phyloP scores from a whole-genome alignment of 2,329 filamentous ascomycete genomes.

The Nemania diffusa region DNA sequence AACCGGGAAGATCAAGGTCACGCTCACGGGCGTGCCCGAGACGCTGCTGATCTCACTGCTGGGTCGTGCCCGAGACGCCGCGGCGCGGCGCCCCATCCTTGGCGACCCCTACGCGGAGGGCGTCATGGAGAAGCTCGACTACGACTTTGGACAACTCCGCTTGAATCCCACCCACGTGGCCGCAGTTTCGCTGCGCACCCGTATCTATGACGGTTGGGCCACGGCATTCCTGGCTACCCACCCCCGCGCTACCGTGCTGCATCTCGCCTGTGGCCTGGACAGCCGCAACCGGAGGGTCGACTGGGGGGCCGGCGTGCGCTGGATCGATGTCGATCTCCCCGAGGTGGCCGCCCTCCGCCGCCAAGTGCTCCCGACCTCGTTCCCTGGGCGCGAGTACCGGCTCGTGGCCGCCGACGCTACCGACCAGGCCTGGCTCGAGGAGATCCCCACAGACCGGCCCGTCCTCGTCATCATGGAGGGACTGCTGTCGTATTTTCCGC shows the following conservation, averaged over 20 bases:
- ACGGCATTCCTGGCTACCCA: constrained; percentile 43
- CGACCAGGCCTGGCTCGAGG: constrained; percentile 45
- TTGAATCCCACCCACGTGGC: constrained; percentile 31
- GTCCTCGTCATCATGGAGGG: constrained; percentile 50
- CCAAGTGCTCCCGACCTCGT: constrained; percentile 39
- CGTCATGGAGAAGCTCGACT: constrained; percentile 40
- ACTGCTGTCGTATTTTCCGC: constrained; percentile 47
- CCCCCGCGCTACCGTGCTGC: constrained; percentile 45
- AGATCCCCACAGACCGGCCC: constrained; percentile 47
- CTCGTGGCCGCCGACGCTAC: constrained; percentile 45
- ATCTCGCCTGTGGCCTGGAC: constrained; percentile 50
- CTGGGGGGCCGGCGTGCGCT: constrained; percentile 41
- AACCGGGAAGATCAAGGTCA: constrained; percentile 14
- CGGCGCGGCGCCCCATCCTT: constrained; percentile 39
- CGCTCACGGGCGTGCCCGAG: constrained; percentile 37
- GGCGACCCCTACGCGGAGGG: constrained; percentile 35
- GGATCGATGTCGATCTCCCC: constrained; percentile 52
- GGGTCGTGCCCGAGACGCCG: constrained; percentile 41
- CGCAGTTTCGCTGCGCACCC: constrained; percentile 32
- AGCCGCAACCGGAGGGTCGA: constrained; percentile 45
- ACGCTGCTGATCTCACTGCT: constrained; percentile 43
- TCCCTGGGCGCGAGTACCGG: constrained; percentile 43
- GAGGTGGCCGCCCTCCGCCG: constrained; percentile 50
- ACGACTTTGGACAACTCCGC: constrained; percentile 40
- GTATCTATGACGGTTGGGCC: constrained; percentile 43